Base-by-base conservation (phyloP, 2,329 filamentous ascomycete genomes). In the Monosporascus sp. region DNA sequence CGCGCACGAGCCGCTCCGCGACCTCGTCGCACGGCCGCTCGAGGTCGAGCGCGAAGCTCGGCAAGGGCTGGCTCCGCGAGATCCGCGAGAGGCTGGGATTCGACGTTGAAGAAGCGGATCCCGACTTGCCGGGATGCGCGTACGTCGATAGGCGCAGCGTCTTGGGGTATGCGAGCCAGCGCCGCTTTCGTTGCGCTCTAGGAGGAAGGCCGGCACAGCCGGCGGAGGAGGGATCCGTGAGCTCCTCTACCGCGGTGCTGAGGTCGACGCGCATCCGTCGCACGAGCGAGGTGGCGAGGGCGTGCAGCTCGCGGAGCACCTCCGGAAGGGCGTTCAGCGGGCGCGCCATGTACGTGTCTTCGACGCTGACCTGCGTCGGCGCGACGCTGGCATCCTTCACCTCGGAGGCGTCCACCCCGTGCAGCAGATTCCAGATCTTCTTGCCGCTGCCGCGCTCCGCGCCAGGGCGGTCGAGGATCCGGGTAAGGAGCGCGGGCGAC, bases 351-450 rank as follows among this genome's bases (percentile, higher is more conserved):
- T 96, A 97, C 17, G 91, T 94, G 70, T 97, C 92, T 67, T 97
- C 93, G 58, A 97, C 94, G 68, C 90, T 94, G 66, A 97, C 95
- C 69, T 97, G 92, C 1, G 84, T 85, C 0, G 93, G 93, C 1
- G 95, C 71, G 45, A 85, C 81, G 60, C 82, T 82, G 2, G 85
- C 87, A 57, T 85, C 78, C 49, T 85, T 84, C 18, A 97, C 91
- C 54, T 89, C 85, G 1, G 80, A 78, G 50, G 84, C 73, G 67
- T 97, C 93, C 28, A 91, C 77, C 6, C 92, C 93, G 67, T 97
- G 87, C 2, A 97, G 73, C 7, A 96, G 75, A 18, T 75, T 77
- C 91, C 91, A 97, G 3, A 91, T 74, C 60, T 84, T 87, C 37
- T 74, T 68, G 1, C 91, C 90, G 50, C 91, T 84, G 28, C 87